phyloP scores from a whole-genome alignment of 139 green algal species.

The Chlorella sp. region DNA sequence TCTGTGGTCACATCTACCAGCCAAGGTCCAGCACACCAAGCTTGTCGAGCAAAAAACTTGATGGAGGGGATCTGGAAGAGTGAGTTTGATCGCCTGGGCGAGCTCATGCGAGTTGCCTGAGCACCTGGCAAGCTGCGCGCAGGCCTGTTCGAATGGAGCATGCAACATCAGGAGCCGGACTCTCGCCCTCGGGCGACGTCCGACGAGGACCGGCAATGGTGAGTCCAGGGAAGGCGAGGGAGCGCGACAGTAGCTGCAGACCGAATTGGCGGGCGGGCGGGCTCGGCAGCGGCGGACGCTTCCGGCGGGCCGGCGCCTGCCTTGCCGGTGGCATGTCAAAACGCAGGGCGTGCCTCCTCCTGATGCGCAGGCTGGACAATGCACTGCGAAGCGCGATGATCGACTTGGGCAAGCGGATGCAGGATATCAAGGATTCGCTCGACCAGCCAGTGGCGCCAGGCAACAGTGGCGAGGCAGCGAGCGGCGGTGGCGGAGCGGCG shows the following conservation, averaged over 20 bases:
- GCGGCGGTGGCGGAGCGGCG: neutral
- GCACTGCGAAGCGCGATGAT: constrained; percentile 69
- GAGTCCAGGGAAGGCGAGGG: constrained; percentile 36
- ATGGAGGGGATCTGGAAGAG: neutral
- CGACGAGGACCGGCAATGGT: constrained; percentile 50
- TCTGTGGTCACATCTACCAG: too few relatives aligned
- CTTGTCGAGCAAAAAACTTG: too few relatives aligned
- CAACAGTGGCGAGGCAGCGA: neutral
- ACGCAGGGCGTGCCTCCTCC: neutral
- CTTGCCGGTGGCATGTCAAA: neutral
- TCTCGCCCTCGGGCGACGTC: constrained; percentile 11
- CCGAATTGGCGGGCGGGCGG: too few relatives aligned
- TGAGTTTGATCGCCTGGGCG: neutral
- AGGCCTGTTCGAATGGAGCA: constrained; percentile 89
- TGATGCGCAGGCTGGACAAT: constrained; percentile 59
- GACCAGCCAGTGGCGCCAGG: constrained; percentile 16
- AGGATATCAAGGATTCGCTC: constrained; percentile 68
- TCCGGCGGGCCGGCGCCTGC: neutral
- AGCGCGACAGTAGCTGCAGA: neutral
- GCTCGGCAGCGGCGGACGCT: neutral
- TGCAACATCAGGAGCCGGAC: constrained; percentile 59
- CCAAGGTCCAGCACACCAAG: too few relatives aligned
- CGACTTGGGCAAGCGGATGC: constrained; percentile 76
- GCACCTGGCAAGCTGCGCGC: neutral
- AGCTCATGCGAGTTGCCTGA: neutral